phyloP scores from a whole-genome alignment of 148 eudicot genomes.

The Rhododendron ferrugineum region DNA sequence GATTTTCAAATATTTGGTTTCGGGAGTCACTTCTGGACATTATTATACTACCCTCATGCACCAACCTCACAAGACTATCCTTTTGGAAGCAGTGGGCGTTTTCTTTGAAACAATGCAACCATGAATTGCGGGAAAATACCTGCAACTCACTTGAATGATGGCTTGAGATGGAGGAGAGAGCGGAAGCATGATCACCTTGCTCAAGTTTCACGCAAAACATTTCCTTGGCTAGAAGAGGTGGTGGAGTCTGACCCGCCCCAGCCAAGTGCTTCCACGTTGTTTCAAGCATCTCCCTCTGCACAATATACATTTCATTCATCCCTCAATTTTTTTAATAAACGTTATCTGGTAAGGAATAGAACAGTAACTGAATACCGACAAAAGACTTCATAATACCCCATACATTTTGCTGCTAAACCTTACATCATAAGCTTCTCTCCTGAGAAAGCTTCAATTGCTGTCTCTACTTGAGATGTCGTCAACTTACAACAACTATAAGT shows the following conservation, averaged over 20 bases:
- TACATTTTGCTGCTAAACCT: neutral
- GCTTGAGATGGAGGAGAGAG: constrained; percentile 44
- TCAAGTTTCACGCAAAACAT: constrained; percentile 59
- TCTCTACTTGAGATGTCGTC: neutral
- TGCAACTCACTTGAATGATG: constrained; percentile 42
- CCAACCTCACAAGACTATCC: constrained; percentile 39
- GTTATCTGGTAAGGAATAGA: neutral
- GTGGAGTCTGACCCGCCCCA: constrained; percentile 43
- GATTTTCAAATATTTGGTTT: constrained; percentile 37
- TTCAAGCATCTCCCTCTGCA: constrained; percentile 55
- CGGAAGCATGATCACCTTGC: constrained; percentile 39
- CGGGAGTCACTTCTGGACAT: constrained; percentile 30
- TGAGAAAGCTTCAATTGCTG: neutral
- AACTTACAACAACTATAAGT: neutral
- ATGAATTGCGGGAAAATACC: constrained; percentile 55
- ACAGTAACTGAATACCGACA: neutral
- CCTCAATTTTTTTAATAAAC: neutral
- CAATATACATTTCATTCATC: neutral
- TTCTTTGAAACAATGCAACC: constrained; percentile 50
- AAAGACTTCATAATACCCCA: neutral
- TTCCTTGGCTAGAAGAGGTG: constrained; percentile 60
- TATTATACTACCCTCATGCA: constrained; percentile 27
- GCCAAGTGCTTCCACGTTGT: constrained; percentile 71
- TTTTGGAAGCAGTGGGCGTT: constrained; percentile 33
- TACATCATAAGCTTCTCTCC: neutral